These are phyloP conservation scores for Fomitopsis pinicola DNA, from an alignment of 1,284 basidiomycete species.

Conservation along the genomic window DNA sequence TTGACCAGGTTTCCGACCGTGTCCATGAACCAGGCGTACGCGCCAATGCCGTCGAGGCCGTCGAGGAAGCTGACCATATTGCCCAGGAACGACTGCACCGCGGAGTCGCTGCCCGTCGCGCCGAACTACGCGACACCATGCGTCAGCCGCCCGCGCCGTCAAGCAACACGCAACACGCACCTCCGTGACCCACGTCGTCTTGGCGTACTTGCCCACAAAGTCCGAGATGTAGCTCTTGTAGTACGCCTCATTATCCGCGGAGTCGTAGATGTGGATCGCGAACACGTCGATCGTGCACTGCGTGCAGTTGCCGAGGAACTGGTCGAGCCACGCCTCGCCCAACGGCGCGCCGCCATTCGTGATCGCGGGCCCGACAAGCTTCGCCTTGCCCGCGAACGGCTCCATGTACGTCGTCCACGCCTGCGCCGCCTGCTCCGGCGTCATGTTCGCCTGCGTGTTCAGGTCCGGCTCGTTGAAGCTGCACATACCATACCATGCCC, in stretches of 20 bases:
- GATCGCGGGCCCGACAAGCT: slow-evolving; percentile 29
- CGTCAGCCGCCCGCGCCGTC: background rate
- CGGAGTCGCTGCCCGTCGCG: slow-evolving; percentile 18
- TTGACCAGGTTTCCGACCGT: slow-evolving; percentile 24
- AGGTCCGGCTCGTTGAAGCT: slow-evolving; percentile 33
- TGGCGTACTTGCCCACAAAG: slow-evolving; percentile 24
- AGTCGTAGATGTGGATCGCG: slow-evolving; percentile 32
- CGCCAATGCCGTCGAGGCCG: slow-evolving; percentile 18
- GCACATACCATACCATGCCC: background rate
- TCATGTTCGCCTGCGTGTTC: slow-evolving; percentile 27
- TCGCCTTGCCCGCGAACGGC: slow-evolving; percentile 29
- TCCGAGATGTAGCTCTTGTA: slow-evolving; percentile 29
- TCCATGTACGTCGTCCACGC: slow-evolving; percentile 29
- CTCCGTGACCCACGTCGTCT: slow-evolving; percentile 29
- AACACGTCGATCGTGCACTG: slow-evolving; percentile 27
- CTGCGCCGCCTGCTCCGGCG: slow-evolving; percentile 23
- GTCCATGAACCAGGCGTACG: slow-evolving; percentile 30
- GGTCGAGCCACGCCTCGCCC: slow-evolving; percentile 29
- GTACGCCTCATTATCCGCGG: slow-evolving; percentile 27
- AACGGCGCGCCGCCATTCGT: slow-evolving; percentile 30
- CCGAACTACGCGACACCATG: slow-evolving; percentile 20
- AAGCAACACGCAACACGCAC: slow-evolving; percentile 5
- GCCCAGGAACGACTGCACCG: slow-evolving; percentile 25
- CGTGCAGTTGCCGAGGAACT: slow-evolving; percentile 27
- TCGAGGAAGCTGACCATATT: slow-evolving; percentile 29